A percentile compares a stretch with the other conserved stretches of the same genome.
Evolutionary conservation across 2,329 filamentous ascomycete genomes (phyloP).

Genomic region (Calcarisporium arbuscula): DNA sequence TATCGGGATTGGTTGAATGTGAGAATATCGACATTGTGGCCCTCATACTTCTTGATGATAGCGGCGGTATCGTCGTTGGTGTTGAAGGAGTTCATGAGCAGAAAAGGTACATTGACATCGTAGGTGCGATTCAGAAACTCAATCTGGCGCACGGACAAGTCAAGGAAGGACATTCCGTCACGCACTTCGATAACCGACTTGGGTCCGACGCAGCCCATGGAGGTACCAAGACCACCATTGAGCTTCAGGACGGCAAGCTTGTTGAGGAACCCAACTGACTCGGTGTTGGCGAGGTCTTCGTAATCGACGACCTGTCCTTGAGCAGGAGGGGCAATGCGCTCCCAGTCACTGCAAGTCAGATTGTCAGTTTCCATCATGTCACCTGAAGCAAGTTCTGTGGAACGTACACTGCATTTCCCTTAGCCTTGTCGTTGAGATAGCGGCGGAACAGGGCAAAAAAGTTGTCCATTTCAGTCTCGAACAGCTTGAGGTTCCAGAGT

Average conservation of each 20-base stretch:
- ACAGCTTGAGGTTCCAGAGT: slow-evolving; percentile 50
- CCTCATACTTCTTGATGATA: slow-evolving; percentile 99
- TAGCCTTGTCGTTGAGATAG: slow-evolving; percentile 98
- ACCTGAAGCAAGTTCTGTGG: slow-evolving; percentile 2
- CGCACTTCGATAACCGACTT: slow-evolving; percentile 99
- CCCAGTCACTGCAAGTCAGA: slow-evolving; percentile 67
- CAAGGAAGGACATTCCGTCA: slow-evolving; percentile 99
- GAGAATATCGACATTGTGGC: slow-evolving; percentile 98
- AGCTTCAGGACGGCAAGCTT: slow-evolving; percentile 99
- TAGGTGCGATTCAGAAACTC: slow-evolving; percentile 99
- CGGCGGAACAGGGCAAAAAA: slow-evolving; percentile 98
- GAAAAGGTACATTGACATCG: slow-evolving; percentile 92
- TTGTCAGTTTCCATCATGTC: slow-evolving; percentile 14
- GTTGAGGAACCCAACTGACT: slow-evolving; percentile 89
- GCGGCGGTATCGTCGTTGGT: slow-evolving; percentile 95
- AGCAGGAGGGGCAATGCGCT: slow-evolving; percentile 89
- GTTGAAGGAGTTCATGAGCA: slow-evolving; percentile 99
- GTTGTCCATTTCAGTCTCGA: slow-evolving; percentile 99
- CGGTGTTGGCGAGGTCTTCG: slow-evolving; percentile 78
- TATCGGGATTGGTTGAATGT: slow-evolving; percentile 99
- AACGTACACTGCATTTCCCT: slow-evolving; percentile 79
- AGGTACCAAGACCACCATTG: slow-evolving; percentile 97
- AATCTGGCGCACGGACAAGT: slow-evolving; percentile 96
- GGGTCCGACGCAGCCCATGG: slow-evolving; percentile 98
- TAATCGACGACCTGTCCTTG: slow-evolving; percentile 94